These are phyloP conservation scores for Penicillium antarcticum DNA, from an alignment of 495 filamentous ascomycete genomes.

Conservation along the genomic window DNA sequence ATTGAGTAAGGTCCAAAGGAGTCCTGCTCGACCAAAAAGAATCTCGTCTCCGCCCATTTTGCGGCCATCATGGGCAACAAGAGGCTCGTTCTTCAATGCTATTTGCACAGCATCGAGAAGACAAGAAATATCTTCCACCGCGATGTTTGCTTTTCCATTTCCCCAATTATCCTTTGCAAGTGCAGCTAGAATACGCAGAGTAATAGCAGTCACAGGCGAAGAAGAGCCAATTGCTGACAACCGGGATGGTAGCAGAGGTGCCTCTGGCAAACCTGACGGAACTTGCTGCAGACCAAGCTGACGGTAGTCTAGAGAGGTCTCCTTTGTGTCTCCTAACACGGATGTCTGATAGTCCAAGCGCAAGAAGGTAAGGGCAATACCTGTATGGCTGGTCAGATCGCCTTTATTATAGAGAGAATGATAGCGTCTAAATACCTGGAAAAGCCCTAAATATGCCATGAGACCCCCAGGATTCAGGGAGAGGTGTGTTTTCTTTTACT, in stretches of 20 bases:
- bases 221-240: constrained; percentile 32
- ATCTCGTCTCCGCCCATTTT: constrained; percentile 41
- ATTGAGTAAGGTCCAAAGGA: constrained; percentile 42
- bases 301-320: constrained; percentile 19
- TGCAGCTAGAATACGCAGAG: constrained; percentile 22
- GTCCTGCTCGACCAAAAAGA: constrained; percentile 40
- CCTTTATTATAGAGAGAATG: not conserved
- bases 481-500: constrained; percentile 20
- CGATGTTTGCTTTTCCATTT: constrained; percentile 6
- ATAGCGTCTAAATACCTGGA: constrained; percentile 19
- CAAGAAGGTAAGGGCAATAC: constrained; percentile 35
- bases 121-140: constrained; percentile 21
- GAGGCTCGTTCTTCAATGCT: constrained; percentile 30
- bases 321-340: constrained; percentile 10
- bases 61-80: constrained; percentile 27
- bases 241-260: constrained; percentile 24
- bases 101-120: constrained; percentile 28
- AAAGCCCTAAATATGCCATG: constrained; percentile 29
- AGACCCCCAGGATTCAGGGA: constrained; percentile 20
- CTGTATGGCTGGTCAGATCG: constrained; percentile 16
- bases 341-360: constrained; percentile 34
- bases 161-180: constrained; percentile 10
- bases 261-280: constrained; percentile 21
- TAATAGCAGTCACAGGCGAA: constrained; percentile 26
- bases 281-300: constrained; percentile 29